Conservation (phyloP, 176 grass and related monocot genomes). For the Puccinellia tenuiflora region DNA sequence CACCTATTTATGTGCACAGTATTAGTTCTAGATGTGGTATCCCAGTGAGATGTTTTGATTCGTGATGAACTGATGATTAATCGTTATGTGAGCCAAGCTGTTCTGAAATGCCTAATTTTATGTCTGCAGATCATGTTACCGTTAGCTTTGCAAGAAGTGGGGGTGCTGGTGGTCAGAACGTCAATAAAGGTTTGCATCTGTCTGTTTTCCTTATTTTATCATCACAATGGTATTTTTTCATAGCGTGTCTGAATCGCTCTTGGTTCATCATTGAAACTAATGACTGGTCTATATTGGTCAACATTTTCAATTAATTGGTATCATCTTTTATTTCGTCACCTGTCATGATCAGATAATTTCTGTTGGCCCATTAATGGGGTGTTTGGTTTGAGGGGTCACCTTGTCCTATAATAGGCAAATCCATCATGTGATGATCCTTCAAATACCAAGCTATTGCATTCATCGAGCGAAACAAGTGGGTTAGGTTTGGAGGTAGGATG, state of each 20-base stretch:
- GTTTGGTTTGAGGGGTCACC: neutral
- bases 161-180: conserved; percentile 94
- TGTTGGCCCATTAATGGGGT: neutral
- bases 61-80: neutral
- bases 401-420: neutral
- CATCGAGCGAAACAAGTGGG: neutral
- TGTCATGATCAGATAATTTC: neutral
- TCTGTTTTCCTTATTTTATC: neutral
- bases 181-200: conserved; percentile 73
- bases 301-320: neutral
- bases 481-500: neutral
- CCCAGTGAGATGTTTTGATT: neutral
- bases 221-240: neutral
- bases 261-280: neutral
- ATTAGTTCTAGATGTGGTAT: neutral
- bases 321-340: neutral
- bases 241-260: neutral
- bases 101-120: conserved; percentile 21
- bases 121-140: conserved; percentile 65
- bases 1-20: neutral
- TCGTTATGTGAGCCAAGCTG: conserved; percentile 3
- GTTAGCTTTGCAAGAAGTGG: conserved; percentile 98
- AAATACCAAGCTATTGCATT: neutral
- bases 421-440: neutral
- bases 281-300: neutral